Evolutionary conservation across 1,139 yeast species (phyloP).

Genomic region (Magnusiomyces clavatus): DNA sequence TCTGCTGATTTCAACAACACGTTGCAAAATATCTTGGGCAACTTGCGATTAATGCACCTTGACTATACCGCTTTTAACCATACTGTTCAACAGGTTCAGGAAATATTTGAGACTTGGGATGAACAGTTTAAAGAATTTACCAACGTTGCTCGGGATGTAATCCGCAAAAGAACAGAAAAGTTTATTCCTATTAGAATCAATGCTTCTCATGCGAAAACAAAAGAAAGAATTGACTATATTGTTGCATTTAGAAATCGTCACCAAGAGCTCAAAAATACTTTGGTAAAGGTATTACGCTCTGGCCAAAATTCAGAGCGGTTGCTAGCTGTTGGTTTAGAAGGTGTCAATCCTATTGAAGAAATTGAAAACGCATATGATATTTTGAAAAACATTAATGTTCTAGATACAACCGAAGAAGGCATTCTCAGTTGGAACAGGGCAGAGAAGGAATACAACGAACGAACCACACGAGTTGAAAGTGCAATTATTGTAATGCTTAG

Average conservation of each 20-base stretch:
- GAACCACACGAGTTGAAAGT: constrained; percentile 41
- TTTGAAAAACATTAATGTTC: constrained; percentile 33
- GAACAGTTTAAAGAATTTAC: constrained; percentile 47
- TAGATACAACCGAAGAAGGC: constrained; percentile 36
- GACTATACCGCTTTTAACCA: constrained; percentile 32
- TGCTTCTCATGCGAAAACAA: constrained; percentile 40
- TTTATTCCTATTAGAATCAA: constrained; percentile 58
- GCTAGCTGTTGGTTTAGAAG: constrained; percentile 20
- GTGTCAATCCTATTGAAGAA: constrained; percentile 31
- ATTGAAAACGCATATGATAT: constrained; percentile 38
- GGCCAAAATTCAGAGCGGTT: constrained; percentile 23
- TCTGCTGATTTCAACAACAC: constrained; percentile 39
- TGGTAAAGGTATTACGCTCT: constrained; percentile 31
- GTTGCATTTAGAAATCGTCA: constrained; percentile 47
- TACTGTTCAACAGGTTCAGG: constrained; percentile 23
- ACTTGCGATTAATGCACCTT: constrained; percentile 33
- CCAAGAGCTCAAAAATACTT: constrained; percentile 39
- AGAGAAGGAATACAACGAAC: constrained; percentile 37
- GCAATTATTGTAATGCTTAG: constrained; percentile 38
- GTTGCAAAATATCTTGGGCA: constrained; percentile 25
- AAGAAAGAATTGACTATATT: constrained; percentile 42
- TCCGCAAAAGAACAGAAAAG: constrained; percentile 67
- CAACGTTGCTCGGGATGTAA: constrained; percentile 59
- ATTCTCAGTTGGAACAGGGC: constrained; percentile 35
- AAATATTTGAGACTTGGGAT: constrained; percentile 42